phyloP scores from a whole-genome alignment of 129 eudicot species.

The Pulicaria dysenterica region DNA sequence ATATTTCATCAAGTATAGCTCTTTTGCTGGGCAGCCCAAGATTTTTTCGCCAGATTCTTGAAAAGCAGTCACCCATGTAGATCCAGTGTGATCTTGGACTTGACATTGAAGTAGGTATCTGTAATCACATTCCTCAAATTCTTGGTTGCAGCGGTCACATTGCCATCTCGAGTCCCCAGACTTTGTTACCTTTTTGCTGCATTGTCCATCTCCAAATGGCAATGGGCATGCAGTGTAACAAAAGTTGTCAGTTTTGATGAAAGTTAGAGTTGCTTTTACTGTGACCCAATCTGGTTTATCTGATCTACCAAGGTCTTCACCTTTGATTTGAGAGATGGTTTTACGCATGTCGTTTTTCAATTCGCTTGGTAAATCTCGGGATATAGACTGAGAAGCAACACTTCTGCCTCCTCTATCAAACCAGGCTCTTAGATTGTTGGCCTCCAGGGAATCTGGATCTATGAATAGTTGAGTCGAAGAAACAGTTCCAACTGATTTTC shows the following conservation, averaged over 20 bases:
- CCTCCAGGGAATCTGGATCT: conserved; percentile 76
- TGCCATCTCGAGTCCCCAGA: conserved; percentile 78
- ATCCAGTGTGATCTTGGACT: conserved; percentile 85
- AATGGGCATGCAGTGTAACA: conserved; percentile 96
- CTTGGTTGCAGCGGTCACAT: conserved; percentile 87
- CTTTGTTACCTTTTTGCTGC: conserved; percentile 76
- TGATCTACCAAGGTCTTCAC: conserved; percentile 89
- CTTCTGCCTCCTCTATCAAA: conserved; percentile 69
- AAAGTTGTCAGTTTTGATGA: conserved; percentile 70
- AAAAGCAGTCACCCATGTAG: conserved; percentile 91
- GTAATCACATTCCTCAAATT: conserved; percentile 91
- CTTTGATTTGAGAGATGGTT: conserved; percentile 77
- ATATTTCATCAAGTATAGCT: conserved; percentile 53
- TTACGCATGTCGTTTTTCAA: conserved; percentile 67
- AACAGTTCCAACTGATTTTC: conserved; percentile 80
- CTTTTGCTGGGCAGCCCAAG: conserved; percentile 79
- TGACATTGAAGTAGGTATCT: conserved; percentile 88
- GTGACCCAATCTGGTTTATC: conserved; percentile 93
- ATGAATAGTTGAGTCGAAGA: conserved; percentile 92
- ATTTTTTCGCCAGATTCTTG: conserved; percentile 92
- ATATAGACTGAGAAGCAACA: conserved; percentile 65
- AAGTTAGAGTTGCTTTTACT: conserved; percentile 67
- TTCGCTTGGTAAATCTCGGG: conserved; percentile 73
- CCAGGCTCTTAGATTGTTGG: conserved; percentile 59
- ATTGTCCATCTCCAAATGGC: conserved; percentile 72